Conservation (phyloP, 495 filamentous ascomycete genomes). For the Penicillium arizonense region DNA sequence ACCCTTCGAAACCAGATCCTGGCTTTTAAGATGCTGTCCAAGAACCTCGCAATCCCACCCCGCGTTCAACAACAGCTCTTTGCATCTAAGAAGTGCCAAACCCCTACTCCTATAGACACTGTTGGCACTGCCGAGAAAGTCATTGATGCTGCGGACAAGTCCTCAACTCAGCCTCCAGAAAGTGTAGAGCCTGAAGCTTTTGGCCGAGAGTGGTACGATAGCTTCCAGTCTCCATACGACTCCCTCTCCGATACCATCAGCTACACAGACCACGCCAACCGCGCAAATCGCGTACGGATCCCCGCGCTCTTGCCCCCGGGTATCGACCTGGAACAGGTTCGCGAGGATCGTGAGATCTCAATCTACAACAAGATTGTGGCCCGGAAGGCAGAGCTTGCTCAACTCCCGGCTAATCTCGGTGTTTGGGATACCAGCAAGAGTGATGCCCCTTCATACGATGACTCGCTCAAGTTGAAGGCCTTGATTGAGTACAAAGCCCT, state of each 20-base stretch:
- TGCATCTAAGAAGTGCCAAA: conserved; percentile 63
- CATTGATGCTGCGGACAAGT: conserved; percentile 48
- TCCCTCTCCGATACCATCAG: conserved; percentile 59
- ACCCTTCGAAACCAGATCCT: conserved; percentile 74
- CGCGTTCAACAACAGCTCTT: conserved; percentile 74
- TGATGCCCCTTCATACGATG: conserved; percentile 69
- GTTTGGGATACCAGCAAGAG: conserved; percentile 77
- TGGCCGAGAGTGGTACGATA: conserved; percentile 53
- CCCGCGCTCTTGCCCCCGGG: conserved; percentile 86
- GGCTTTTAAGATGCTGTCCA: conserved; percentile 78
- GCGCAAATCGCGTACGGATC: conserved; percentile 71
- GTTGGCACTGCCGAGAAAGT: conserved; percentile 52
- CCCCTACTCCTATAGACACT: conserved; percentile 56
- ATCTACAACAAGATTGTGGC: conserved; percentile 85
- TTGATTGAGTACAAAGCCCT: conserved; percentile 92
- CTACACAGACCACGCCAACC: conserved; percentile 72
- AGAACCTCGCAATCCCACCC: conserved; percentile 74
- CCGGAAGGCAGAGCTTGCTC: conserved; percentile 77
- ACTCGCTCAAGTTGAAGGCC: conserved; percentile 82
- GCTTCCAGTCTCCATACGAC: conserved; percentile 65
- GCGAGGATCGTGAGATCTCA: conserved; percentile 81
- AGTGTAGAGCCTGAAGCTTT: conserved; percentile 25
- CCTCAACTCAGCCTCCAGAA: conserved; percentile 35
- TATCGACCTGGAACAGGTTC: conserved; percentile 72
- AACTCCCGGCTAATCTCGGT: conserved; percentile 75